Evolutionary conservation across 495 filamentous ascomycete species (phyloP), one percentile per base, ranked within the genome.

Genomic region (Cryomyces antarcticus): DNA sequence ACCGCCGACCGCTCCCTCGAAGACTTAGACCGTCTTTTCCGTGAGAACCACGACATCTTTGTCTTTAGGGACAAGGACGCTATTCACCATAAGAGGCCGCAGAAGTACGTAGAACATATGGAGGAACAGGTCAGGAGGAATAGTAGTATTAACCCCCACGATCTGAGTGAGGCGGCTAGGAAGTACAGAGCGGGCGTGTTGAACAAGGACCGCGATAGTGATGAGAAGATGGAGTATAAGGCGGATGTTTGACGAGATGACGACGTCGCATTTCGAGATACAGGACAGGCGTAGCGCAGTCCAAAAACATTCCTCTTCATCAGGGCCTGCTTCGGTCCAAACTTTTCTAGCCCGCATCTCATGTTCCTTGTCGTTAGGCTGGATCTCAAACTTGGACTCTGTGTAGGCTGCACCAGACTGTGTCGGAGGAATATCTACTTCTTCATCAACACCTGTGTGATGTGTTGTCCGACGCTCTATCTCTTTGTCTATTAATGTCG

Each of bases 1-100:
- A 80, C 77, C 6, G 62, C 64, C 5, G 62, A 59, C 4, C 65
- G 67, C 13, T 60, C 57, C 5, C 59, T 72, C 4, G 68, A 72
- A 48, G 67, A 70, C 40, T 57, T 70, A 34, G 69, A 70, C 35
- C 57, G 57, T 29, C 60, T 67, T 39, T 71, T 69, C 49, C 49
- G 53, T 17, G 59, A 62, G 7, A 55, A 62, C 46, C 51, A 52
- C 6, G 42, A 46, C 9, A 38, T 69, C 12, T 41, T 67, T 9
- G 55, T 67, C 5, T 56, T 58, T 46, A 39, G 33, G 4, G 62
- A 67, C 44, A 57, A 58, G 37, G 62, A 62, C 30, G 63, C 63
- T 1, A 58, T 58, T 6, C 49, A 41, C 12, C 41, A 50, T 7
- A 61, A 61, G 49, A 53, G 65, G 7, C 65, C 65, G 38, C 7